Conservation (phyloP, 345 rosid species). For the Abelmoschus esculentus region DNA sequence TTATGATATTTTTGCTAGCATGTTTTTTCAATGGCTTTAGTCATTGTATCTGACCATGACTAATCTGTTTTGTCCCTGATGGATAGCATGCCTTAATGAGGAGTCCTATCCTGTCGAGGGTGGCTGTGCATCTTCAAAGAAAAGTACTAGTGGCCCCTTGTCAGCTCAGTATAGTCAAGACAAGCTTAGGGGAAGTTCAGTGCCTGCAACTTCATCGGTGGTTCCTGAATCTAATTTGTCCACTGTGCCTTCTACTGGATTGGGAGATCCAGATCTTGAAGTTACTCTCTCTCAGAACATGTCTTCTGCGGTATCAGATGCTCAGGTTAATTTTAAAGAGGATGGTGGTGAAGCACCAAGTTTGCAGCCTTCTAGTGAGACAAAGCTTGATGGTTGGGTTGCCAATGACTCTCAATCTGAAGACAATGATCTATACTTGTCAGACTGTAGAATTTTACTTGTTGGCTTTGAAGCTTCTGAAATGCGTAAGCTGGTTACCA, state of each 20-base stretch:
- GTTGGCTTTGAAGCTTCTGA: slow-evolving; percentile 84
- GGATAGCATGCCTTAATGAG: slow-evolving; percentile 84
- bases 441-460: slow-evolving; percentile 69
- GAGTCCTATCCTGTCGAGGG: slow-evolving; percentile 72
- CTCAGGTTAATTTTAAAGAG: slow-evolving; percentile 33
- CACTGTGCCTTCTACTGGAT: slow-evolving; percentile 32
- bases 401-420: slow-evolving; percentile 79
- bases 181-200: slow-evolving; percentile 28
- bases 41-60: not conserved
- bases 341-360: slow-evolving; percentile 30
- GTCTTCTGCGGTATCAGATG: slow-evolving; percentile 43
- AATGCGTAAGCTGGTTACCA: slow-evolving; percentile 66
- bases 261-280: slow-evolving; percentile 62
- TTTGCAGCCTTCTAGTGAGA: slow-evolving; percentile 32
- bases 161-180: slow-evolving; percentile 44
- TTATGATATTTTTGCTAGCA: slow-evolving; percentile 1
- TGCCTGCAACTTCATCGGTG: slow-evolving; percentile 25
- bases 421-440: slow-evolving; percentile 75
- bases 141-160: slow-evolving; percentile 29
- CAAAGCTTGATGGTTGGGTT: slow-evolving; percentile 42
- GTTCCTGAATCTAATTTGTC: slow-evolving; percentile 38
- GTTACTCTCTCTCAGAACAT: slow-evolving; percentile 62
- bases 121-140: slow-evolving; percentile 34
- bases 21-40: slow-evolving; percentile 4
- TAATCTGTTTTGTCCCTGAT: slow-evolving; percentile 22